Evolutionary conservation across 345 rosid species (phyloP), one percentile per base, ranked within the genome.

Genomic region (Rhodomyrtus tomentosa): DNA sequence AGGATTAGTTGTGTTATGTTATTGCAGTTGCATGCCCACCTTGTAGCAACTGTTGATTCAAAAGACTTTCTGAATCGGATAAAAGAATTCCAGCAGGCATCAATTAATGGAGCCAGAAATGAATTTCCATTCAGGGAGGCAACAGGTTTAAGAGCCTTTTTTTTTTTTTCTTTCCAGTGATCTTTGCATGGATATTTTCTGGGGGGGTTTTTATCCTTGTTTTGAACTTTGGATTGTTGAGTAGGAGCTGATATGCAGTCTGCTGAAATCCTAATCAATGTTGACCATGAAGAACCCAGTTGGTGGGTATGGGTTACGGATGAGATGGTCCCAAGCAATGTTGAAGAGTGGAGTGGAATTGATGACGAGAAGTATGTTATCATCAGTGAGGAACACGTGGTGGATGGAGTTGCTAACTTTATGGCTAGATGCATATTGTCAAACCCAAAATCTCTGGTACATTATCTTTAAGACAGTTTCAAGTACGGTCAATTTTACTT

Each of bases 241-340:
- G 49, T 74, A 94, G 98, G 90, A 80, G 93, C 90, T 88, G 98
- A 94, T 91, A 79, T 92, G 85, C 88, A 89, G 74, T 91, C 92
- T 27, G 95, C 92, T 81, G 98, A 93, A 86, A 89, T 95, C 86
- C 90, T 94, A 54, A 88, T 96, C 51, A 94, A 93, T 49, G 89
- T 92, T 29, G 93, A 90, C 86, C 87, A 91, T 22, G 92, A 94
- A 84, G 94, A 95, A 55, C 99, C 98, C 38, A 95, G 99, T 86
- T 92, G 98, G 98, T 96, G 99, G 99, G 97, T 96, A 40, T 94
- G 98, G 93, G 99, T 96, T 55, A 92, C 95, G 5, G 96, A 95
- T 85, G 98, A 96, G 72, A 95, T 94, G 99, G 87, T 91, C 55
- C 98, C 94, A 2, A 91, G 89, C 88, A 92, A 92, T 83, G 92